phyloP scores from a whole-genome alignment of 129 eudicot genomes.

The Flaveria bidentis region DNA sequence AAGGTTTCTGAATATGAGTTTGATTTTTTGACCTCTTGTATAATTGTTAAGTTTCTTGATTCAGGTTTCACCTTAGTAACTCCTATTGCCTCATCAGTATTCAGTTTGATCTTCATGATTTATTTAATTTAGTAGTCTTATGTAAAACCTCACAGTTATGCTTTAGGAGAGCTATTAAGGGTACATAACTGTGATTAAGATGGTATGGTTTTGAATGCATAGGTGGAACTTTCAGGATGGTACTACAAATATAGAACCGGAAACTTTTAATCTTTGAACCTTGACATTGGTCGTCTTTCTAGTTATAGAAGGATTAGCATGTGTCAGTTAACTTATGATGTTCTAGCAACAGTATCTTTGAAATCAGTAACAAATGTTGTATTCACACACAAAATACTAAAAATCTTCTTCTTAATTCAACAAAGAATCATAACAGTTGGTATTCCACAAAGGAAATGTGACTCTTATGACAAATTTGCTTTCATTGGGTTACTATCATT shows the following conservation, averaged over 20 bases:
- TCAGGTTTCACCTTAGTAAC: neutral
- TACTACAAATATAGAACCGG: neutral
- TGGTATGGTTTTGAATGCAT: neutral
- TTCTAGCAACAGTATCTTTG: neutral
- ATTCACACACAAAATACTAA: neutral
- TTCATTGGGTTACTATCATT: neutral
- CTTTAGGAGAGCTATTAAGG: neutral
- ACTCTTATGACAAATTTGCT: neutral
- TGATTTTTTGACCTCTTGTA: neutral
- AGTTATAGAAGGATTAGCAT: neutral
- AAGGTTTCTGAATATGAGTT: neutral
- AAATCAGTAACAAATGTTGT: neutral
- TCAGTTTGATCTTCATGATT: neutral
- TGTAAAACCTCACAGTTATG: neutral
- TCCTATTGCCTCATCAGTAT: neutral
- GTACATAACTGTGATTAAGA: neutral
- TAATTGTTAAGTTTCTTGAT: neutral
- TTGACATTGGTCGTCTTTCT: constrained; percentile 2
- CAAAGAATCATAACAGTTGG: neutral
- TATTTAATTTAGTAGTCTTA: neutral
- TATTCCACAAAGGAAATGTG: neutral
- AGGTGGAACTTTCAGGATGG: neutral
- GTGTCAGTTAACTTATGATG: neutral
- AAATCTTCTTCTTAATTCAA: no score
- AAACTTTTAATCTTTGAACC: neutral